Evolutionary conservation across 108 stramenopile species (phyloP), one percentile per base, ranked within the genome.

Genomic region (Bacterosira constricta): DNA sequence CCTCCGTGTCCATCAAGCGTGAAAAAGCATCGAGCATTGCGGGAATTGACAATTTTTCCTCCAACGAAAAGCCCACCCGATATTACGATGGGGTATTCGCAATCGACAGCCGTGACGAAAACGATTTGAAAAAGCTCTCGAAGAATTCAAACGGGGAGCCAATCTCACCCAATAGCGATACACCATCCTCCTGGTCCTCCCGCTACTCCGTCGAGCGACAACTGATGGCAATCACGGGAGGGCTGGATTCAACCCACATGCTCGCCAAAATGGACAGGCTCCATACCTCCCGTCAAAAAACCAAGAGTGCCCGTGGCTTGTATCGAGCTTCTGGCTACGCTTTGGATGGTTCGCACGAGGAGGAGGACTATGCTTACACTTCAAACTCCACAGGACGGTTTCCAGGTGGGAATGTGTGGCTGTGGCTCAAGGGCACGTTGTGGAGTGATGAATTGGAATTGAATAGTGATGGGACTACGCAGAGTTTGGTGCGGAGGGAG

Each of bases 141-240:
- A n/a, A n/a, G n/a, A 42, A 42, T 13, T 42, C 41, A 13, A 42
- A 53, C 20, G 17, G 17, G 3, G 44, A 45, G 10, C 47, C 41
- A 23, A 12, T 50, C 47, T 23, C 34, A 0, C 38, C 56, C 8
- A 69, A 58, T 26, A 56, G 34, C 15, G 68, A 69, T 4, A 69
- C 68, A 0, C 68, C 68, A 13, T 69, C 68, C 41, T 30, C 58
- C 1, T 90, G 89, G 91, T 82, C 82, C 25, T 85, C 83, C 4
- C 82, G 91, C 2, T 90, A 90, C 58, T 79, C 85, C 6, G 73
- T 86, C 30, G 83, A 85, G 44, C 58, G 75, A 15, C 82, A 82
- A 30, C 59, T 85, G 4, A 67, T 73, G 63, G 75, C 82, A 50
- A 71, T 88, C 6, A 76, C 76, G 13, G 86, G 77, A 10, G 79